Evolutionary conservation across 202 grass and related monocot genomes (phyloP), one percentile per base, ranked within the genome.

Genomic region (Zoysia matrella): DNA sequence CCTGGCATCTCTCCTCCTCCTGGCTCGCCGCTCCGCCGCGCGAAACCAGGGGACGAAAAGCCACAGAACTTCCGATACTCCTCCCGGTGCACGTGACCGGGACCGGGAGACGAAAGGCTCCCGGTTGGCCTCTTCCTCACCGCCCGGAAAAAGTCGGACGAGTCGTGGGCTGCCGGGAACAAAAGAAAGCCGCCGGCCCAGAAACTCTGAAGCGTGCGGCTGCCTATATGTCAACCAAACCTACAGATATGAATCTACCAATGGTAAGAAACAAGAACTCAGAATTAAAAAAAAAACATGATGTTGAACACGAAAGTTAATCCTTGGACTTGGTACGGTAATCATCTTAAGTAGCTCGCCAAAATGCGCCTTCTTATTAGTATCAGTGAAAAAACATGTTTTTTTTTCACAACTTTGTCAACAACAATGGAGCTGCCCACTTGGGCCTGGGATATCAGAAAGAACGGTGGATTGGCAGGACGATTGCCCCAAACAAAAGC

Each of bases 401-500:
- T 13, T 86, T 71, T 86, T 30, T 30, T 30, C 22, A 86, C 75
- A 90, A 2, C 80, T 67, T 65, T 74, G 83, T 48, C 56, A 51
- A 69, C 47, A 74, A 73, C 69, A 83, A 75, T 47, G 56, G 57
- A 83, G 42, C 5, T 74, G 52, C 69, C 69, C 68, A 49, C 30
- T 69, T 72, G 61, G 22, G 22, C 22, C 22, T 30, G 16, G 60
- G 54, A 43, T 69, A 64, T 63, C n/a, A 46, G 48, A 22, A 30
- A 78, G 18, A 79, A 70, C 18, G 56, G 43, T 84, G 49, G 62
- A 53, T 69, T 63, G 22, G 22, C 78, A 91, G 82, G 63, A 66
- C 43, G 52, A 82, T 71, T 88, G 85, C 89, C 89, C 78, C 73
- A 44, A 62, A 42, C 77, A 85, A 84, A 71, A 56, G 89, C 89